Percentiles rank a stretch among this genome's conserved stretches.
phyloP scores from a whole-genome alignment of 1,284 basidiomycete species.

The Microstroma glucosiphilum region DNA sequence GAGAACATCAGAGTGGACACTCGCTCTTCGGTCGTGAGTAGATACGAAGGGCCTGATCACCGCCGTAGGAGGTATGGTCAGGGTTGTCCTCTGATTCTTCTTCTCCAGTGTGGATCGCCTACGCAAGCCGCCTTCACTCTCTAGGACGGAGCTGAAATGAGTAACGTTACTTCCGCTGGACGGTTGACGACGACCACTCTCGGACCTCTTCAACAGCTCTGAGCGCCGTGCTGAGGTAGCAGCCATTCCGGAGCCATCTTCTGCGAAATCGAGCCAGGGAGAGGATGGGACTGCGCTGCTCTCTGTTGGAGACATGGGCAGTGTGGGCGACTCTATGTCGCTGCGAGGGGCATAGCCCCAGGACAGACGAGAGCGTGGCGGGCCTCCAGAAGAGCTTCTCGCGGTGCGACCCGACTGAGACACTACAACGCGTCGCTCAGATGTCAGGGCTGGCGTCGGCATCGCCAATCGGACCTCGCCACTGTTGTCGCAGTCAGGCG shows the following conservation, averaged over 20 bases:
- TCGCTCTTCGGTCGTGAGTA: no score
- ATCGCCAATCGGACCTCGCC: conserved; percentile 7
- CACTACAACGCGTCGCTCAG: conserved; percentile 15
- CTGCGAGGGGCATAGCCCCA: conserved; percentile 14
- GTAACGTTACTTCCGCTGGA: background rate
- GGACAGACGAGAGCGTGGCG: conserved; percentile 18
- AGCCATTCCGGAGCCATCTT: conserved; percentile 3
- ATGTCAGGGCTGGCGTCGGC: conserved; percentile 1
- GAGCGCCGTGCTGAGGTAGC: background rate
- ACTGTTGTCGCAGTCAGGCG: conserved; percentile 7
- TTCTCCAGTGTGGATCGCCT: background rate
- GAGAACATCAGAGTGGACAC: no score
- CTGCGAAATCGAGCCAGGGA: conserved; percentile 14
- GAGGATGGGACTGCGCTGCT: conserved; percentile 15
- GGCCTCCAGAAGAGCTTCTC: conserved; percentile 24
- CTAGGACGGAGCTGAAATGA: background rate
- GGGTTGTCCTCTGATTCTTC: background rate
- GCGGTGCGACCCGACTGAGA: conserved; percentile 26
- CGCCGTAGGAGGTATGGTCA: conserved; percentile 8
- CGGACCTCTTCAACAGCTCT: background rate
- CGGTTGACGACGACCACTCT: background rate
- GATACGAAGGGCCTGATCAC: conserved; percentile 10
- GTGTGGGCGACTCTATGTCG: background rate
- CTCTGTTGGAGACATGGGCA: background rate
- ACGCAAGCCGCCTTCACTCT: conserved; percentile 3